A percentile compares a stretch with the other conserved stretches of the same genome.
These are phyloP conservation scores for Cyclostephanos tholiformis DNA, from an alignment of 108 stramenopile species.

Conservation along the genomic window DNA sequence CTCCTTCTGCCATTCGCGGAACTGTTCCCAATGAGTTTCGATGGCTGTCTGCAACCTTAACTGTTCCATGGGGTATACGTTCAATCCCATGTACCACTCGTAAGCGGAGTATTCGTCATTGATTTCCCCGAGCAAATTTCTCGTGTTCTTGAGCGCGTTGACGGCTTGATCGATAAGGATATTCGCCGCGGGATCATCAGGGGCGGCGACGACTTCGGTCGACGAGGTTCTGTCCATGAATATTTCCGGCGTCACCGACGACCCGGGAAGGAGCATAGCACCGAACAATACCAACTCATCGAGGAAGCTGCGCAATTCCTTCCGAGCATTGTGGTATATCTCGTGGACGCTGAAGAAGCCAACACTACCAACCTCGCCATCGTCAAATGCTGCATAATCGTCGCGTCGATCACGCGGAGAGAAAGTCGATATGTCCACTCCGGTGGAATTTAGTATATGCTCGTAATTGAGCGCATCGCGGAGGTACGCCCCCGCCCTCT, in stretches of 20 bases:
- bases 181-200: background rate
- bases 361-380: conserved; percentile 1
- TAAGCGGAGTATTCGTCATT: conserved; percentile 49
- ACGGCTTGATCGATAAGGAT: conserved; percentile 20
- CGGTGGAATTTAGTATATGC: conserved; percentile 22
- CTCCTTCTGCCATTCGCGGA: conserved; percentile 36
- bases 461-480: conserved; percentile 16
- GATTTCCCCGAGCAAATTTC: conserved; percentile 45
- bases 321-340: conserved; percentile 49
- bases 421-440: too few species aligned
- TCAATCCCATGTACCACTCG: conserved; percentile 31
- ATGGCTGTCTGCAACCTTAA: conserved; percentile 5
- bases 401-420: background rate
- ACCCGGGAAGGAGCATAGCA: conserved; percentile 25
- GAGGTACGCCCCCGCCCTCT: conserved; percentile 33
- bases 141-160: conserved; percentile 12
- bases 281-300: conserved; percentile 48
- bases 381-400: background rate
- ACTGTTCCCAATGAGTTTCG: conserved; percentile 27
- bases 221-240: background rate
- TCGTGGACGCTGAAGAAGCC: conserved; percentile 31
- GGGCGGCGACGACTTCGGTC: background rate
- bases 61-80: conserved; percentile 38
- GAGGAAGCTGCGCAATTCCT: conserved; percentile 51
- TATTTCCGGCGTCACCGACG: conserved; percentile 18